Evolutionary conservation across 2,329 filamentous ascomycete genomes (phyloP), one percentile per base, ranked within the genome.

Genomic region (Mycocentrospora acerina): DNA sequence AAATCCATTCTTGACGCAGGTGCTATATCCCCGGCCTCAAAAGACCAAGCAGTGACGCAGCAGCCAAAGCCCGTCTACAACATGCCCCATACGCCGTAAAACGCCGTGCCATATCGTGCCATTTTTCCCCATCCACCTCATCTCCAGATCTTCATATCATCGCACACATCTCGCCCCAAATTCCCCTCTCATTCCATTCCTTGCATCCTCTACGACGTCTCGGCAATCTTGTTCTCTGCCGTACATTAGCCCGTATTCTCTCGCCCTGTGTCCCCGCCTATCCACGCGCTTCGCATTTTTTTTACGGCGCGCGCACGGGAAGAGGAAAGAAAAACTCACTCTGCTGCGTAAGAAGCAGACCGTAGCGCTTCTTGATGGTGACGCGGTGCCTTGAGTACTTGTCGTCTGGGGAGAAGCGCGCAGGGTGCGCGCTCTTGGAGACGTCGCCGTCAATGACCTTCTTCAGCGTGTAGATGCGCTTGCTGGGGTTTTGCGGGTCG

Each of bases 401-500:
- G 79, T 98, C 93, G 73, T 98, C 93, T 50, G 93, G 93, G 31
- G 89, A 95, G 78, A 97, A 98, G 57, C 93, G 81, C 29, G 93
- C 93, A 31, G 93, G 91, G 75, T 97, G 91, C 40, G 93, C 93
- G 37, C 87, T 93, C 79, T 95, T 95, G 69, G 91, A 95, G 64
- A 96, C 88, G 66, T 90, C 82, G 64, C 86, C 86, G 58, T 83
- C 78, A 46, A 75, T 59, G 55, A 94, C 81, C 77, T 97, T 96
- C 75, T 96, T 91, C 53, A 97, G 82, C 32, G 93, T 97, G 80
- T 97, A 98, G 62, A 86, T 74, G 69, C 91, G 89, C 77, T 89
- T 91, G 78, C 39, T 17, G 35, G 55, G 46, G 37, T 91, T 90
- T 46, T 80, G 75, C 57, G 79, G 70, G 71, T 90, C 86, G 73